Base-by-base conservation (phyloP, 1,139 yeast genomes). In the Insectozyma bohioensis region DNA sequence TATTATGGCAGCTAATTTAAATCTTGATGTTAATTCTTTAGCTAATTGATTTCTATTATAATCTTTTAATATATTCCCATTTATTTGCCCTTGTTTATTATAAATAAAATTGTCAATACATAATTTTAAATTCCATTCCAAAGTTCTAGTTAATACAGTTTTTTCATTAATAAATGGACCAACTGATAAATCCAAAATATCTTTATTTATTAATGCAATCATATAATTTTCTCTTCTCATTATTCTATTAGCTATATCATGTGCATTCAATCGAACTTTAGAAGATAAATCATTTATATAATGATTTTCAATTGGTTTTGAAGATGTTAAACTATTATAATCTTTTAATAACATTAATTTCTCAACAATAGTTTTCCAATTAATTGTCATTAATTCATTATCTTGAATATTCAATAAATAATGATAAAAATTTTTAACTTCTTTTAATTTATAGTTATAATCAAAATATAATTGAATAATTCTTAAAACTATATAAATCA, bases 201-300 rank as follows among this genome's bases (percentile, higher is more conserved):
- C 80, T 46, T 81, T 85, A 59, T 88, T 90, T 47, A 86, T 79
- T 49, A 92, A 63, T 0, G 97, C 97, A 51, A 92, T 86, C 67
- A 87, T 72, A 54, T 90, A 92, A 53, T 92, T 92, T 45, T 94
- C 98, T 45, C 82, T 84, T 36, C 99, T 70, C 98, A 92, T 90
- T 37, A 92, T 85, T 41, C 98, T 68, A 54, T 92, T 94, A 10
- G 97, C 97, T 36, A 92, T 86, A 49, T 84, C 95, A 55, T 88
- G 97, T 3, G 97, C 95, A 52, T 86, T 92, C 35, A 92, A 69
- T 41, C 90, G 67, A 30, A 80, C 78, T 48, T 82, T 84, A 0
- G 90, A 78, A 39, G 77, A 80, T 36, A 80, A 67, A 53, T 80
- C 85, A 39, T 77, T 72, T 26, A 58, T 45, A 38, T 55, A 58